phyloP scores from a whole-genome alignment of 2,329 filamentous ascomycete species.

The Pseudogymnoascus sp. region DNA sequence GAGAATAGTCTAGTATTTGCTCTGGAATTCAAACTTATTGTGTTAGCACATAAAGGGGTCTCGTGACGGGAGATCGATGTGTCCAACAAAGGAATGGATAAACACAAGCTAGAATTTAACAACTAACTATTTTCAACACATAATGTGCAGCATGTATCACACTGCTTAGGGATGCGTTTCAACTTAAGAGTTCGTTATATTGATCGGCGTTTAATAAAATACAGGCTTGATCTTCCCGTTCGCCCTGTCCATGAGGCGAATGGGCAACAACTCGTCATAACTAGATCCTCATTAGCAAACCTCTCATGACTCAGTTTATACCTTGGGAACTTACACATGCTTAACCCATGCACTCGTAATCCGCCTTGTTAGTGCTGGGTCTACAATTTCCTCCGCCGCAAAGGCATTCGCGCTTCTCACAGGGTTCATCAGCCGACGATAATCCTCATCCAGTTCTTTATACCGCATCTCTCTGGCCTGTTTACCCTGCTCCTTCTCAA shows the following conservation, averaged over 20 bases:
- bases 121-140: not conserved
- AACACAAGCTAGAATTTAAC: not conserved
- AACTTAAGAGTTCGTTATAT: not conserved
- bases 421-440: constrained; percentile 55
- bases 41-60: not conserved
- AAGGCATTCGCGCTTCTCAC: constrained; percentile 58
- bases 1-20: not conserved
- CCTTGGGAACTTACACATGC: constrained; percentile 38
- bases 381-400: constrained; percentile 58
- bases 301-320: constrained; percentile 39
- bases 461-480: constrained; percentile 38
- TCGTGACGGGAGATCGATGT: not conserved
- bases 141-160: not conserved
- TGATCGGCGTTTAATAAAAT: constrained; percentile 26
- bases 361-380: constrained; percentile 51
- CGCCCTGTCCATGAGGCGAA: constrained; percentile 29
- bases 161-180: not conserved
- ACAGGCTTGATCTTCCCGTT: constrained; percentile 36
- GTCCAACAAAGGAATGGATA: not conserved
- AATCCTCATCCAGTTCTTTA: constrained; percentile 51
- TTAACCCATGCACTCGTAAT: constrained; percentile 48
- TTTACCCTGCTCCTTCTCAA: constrained; percentile 42
- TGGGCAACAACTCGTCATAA: constrained; percentile 23
- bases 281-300: constrained; percentile 19
- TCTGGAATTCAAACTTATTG: not conserved